Percentiles rank a stretch among this genome's conserved stretches.
Evolutionary conservation across 768 basidiomycete species (phyloP).

Genomic region (Paxillus rubicundulus): DNA sequence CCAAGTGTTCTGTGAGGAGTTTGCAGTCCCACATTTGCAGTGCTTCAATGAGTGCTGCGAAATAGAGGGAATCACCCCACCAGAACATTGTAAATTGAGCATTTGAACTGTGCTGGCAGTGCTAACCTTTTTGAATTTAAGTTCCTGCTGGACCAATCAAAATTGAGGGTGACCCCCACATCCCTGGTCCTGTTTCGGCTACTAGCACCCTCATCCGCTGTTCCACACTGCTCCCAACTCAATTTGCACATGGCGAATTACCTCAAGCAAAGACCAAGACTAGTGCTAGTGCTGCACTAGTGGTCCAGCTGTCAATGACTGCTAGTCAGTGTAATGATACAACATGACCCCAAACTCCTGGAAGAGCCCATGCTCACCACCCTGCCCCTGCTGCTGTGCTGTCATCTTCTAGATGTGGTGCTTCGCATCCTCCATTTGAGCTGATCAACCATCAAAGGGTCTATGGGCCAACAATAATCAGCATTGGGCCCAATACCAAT

Average conservation of each 20-base stretch:
- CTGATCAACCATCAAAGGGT: too few species aligned
- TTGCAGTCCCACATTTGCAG: slow-evolving; percentile 3
- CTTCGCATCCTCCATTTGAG: too few species aligned
- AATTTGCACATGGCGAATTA: neutral
- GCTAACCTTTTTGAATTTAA: neutral
- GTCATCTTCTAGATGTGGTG: too few species aligned
- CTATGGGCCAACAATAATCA: neutral
- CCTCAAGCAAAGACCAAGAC: too few species aligned
- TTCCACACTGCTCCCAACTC: neutral
- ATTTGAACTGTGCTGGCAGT: neutral
- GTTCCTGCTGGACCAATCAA: neutral
- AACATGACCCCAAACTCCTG: too few species aligned
- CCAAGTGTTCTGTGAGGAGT: slow-evolving; percentile 9
- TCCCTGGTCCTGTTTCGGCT: neutral
- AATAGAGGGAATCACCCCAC: neutral
- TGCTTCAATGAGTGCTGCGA: neutral
- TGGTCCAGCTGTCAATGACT: too few species aligned
- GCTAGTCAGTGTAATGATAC: too few species aligned
- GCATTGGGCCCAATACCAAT: slow-evolving; percentile 8
- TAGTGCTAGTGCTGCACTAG: too few species aligned
- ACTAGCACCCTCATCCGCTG: neutral
- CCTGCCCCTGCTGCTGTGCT: too few species aligned
- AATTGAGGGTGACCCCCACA: neutral
- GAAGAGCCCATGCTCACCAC: too few species aligned
- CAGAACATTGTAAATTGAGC: neutral